phyloP scores from a whole-genome alignment of 306 rosid species.

The Phaseolus lunatus region DNA sequence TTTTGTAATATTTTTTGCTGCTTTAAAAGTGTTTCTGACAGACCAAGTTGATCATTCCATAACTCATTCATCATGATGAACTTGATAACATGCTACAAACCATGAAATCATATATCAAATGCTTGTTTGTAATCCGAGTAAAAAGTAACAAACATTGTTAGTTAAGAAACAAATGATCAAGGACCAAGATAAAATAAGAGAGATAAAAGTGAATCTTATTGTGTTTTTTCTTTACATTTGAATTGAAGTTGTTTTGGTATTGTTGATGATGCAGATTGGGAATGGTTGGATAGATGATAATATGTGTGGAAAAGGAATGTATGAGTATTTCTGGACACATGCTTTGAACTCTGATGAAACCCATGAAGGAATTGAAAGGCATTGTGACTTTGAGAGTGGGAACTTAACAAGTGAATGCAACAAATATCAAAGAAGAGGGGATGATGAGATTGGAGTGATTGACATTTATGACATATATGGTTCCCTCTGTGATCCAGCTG shows the following conservation, averaged over 20 bases:
- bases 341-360: constrained; percentile 65
- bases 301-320: constrained; percentile 46
- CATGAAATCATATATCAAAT: too few species aligned
- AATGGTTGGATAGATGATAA: constrained; percentile 70
- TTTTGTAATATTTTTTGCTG: too few species aligned
- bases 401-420: constrained; percentile 43
- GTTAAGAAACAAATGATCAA: too few species aligned
- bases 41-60: too few species aligned
- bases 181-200: too few species aligned
- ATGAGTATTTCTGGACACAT: constrained; percentile 64
- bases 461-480: constrained; percentile 60
- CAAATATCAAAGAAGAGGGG: not conserved
- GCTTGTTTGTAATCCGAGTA: too few species aligned
- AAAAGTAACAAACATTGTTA: too few species aligned
- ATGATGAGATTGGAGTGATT: constrained; percentile 42
- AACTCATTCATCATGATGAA: too few species aligned
- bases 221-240: not conserved
- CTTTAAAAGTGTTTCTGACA: too few species aligned
- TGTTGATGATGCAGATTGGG: constrained; percentile 59
- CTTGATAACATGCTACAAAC: too few species aligned
- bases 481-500: constrained; percentile 46
- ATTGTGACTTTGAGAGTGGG: constrained; percentile 49
- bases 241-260: not conserved
- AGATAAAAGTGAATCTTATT: too few species aligned
- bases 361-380: constrained; percentile 48